Percentiles rank a stretch among this genome's conserved stretches.
Conservation (phyloP, 345 rosid species). For the Eutrema yunnanense region DNA sequence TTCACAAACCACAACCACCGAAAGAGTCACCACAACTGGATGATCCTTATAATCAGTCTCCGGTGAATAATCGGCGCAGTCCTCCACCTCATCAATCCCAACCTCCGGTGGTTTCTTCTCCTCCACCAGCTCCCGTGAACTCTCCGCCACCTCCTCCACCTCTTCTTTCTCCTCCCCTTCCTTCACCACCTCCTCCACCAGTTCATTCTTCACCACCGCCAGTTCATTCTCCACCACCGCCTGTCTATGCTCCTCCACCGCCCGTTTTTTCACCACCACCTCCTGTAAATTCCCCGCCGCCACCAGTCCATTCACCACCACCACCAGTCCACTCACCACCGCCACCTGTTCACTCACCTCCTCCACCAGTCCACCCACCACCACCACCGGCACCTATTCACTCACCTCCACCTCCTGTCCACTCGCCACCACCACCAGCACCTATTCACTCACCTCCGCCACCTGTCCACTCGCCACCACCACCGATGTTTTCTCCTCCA, state of each 20-base stretch:
- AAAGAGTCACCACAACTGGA: constrained; percentile 18
- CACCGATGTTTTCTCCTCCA: constrained; percentile 25
- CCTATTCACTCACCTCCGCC: constrained; percentile 23
- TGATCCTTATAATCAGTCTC: constrained; percentile 23
- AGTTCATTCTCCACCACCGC: constrained; percentile 14
- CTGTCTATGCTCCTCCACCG: constrained; percentile 6
- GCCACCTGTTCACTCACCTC: not conserved
- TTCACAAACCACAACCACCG: constrained; percentile 19
- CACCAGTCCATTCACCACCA: not conserved
- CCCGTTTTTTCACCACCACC: constrained; percentile 1
- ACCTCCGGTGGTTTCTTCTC: constrained; percentile 10
- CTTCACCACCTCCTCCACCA: not conserved
- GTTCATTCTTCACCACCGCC: constrained; percentile 6
- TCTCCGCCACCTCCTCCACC: constrained; percentile 33
- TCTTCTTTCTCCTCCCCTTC: not conserved
- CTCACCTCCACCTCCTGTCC: constrained; percentile 21
- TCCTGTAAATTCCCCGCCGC: not conserved
- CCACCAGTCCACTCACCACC: not conserved
- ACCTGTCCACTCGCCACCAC: constrained; percentile 23
- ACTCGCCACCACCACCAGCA: constrained; percentile 24
- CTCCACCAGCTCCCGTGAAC: constrained; percentile 14
- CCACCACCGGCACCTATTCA: constrained; percentile 27
- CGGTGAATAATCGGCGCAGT: not conserved
- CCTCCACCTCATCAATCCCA: constrained; percentile 20
- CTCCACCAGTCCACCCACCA: not conserved